Evolutionary conservation across 1,284 basidiomycete genomes (phyloP).

Genomic region (Meripilus lineatus): DNA sequence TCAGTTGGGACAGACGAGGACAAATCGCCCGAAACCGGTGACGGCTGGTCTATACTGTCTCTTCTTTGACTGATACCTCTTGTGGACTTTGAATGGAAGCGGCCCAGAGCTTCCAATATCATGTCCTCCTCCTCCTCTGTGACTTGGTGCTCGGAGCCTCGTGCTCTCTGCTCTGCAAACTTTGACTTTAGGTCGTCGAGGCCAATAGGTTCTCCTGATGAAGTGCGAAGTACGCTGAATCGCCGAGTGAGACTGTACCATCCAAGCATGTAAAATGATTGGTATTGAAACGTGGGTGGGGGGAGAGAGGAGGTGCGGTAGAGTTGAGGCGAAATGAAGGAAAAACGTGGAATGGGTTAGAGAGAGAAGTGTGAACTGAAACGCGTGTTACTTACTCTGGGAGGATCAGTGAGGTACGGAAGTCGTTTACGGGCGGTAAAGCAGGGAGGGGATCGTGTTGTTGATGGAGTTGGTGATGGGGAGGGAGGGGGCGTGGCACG

Average conservation of each 20-base stretch:
- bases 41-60: conserved; percentile 11
- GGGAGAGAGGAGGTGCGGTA: conserved; percentile 10
- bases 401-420: conserved; percentile 77
- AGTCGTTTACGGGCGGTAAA: conserved; percentile 65
- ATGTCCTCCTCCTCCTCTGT: conserved; percentile 80
- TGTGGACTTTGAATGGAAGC: conserved; percentile 39
- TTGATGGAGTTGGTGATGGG: conserved; percentile 24
- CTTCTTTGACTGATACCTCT: conserved; percentile 9
- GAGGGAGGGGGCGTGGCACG: conserved; percentile 18
- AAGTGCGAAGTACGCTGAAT: conserved; percentile 69
- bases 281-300: conserved; percentile 14
- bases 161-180: conserved; percentile 70
- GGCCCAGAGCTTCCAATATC: conserved; percentile 67
- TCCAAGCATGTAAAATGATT: conserved; percentile 17
- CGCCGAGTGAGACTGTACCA: conserved; percentile 65
- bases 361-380: conserved; percentile 5
- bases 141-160: conserved; percentile 60
- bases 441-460: conserved; percentile 39
- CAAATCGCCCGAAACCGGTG: conserved; percentile 7
- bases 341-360: conserved; percentile 1
- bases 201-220: conserved; percentile 57
- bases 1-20: conserved; percentile 12
- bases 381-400: conserved; percentile 58
- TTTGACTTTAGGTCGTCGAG: conserved; percentile 59
- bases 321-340: neutral